phyloP scores from a whole-genome alignment of 371 early-diverging fungal species.

The Rhizopus delemar region DNA sequence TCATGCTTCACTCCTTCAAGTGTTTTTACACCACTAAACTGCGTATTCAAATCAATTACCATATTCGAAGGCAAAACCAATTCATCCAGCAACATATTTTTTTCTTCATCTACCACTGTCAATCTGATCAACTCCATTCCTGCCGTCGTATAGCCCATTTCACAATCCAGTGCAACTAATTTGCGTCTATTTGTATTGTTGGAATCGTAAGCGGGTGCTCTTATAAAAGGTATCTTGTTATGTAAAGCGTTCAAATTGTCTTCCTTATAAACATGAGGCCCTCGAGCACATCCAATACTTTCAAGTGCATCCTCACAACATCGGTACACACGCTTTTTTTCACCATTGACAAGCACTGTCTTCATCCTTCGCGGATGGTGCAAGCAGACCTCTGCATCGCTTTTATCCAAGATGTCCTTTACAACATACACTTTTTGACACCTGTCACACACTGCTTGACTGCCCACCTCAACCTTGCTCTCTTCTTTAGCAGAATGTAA shows the following conservation, averaged over 20 bases:
- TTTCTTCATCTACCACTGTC: conserved; percentile 51
- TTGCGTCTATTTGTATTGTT: conserved; percentile 7
- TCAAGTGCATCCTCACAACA: conserved; percentile 53
- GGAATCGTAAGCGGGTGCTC: conserved; percentile 24
- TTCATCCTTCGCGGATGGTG: conserved; percentile 46
- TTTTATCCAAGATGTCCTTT: conserved; percentile 33
- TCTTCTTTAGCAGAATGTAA: conserved; percentile 7
- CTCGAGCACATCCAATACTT: conserved; percentile 49
- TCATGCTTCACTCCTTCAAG: conserved; percentile 47
- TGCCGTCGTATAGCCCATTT: conserved; percentile 54
- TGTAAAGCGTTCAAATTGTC: conserved; percentile 31
- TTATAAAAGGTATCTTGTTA: conserved; percentile 46
- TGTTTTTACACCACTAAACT: conserved; percentile 60
- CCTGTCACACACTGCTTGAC: conserved; percentile 44
- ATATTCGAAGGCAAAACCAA: conserved; percentile 51
- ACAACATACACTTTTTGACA: conserved; percentile 49
- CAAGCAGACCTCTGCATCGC: conserved; percentile 38
- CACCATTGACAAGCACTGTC: conserved; percentile 37
- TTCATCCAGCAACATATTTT: conserved; percentile 53
- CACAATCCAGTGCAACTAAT: conserved; percentile 51
- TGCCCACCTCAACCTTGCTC: conserved; percentile 15
- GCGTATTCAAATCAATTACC: conserved; percentile 57
- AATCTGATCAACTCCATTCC: conserved; percentile 63
- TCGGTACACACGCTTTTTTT: conserved; percentile 41
- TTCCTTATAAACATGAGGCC: conserved; percentile 57